Percentiles rank a stretch among this genome's conserved stretches.
phyloP scores from a whole-genome alignment of 306 rosid species.

The Sphenostylis stenocarpa region DNA sequence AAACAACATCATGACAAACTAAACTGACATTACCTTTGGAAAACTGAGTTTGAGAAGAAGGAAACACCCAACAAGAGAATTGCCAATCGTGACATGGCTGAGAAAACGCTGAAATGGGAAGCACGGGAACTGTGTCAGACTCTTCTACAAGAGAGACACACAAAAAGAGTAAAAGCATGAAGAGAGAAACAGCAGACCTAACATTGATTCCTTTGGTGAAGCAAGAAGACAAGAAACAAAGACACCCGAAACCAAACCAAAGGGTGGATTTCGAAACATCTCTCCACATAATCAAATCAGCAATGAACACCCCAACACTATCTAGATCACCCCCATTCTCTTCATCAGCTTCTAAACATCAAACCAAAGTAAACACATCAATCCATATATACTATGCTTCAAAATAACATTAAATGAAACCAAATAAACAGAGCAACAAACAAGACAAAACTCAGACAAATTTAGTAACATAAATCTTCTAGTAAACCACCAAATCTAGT shows the following conservation, averaged over 20 bases:
- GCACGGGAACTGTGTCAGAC: conserved; percentile 8
- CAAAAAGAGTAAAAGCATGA: not conserved
- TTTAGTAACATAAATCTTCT: not conserved
- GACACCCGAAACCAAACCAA: conserved; percentile 85
- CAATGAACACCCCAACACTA: conserved; percentile 51
- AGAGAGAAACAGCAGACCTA: conserved; percentile 49
- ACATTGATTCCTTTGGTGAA: conserved; percentile 63
- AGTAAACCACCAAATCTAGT: not conserved
- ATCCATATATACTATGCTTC: not conserved
- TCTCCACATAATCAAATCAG: conserved; percentile 79
- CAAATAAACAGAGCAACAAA: not conserved
- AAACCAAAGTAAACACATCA: conserved; percentile 11
- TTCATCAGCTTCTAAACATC: conserved; percentile 50
- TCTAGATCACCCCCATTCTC: conserved; percentile 55
- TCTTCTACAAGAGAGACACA: not conserved
- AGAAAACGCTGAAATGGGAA: conserved; percentile 61
- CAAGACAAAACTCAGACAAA: not conserved
- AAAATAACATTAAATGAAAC: not conserved
- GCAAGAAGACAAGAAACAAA: conserved; percentile 80
- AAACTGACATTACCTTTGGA: conserved; percentile 54
- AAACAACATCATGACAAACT: not conserved
- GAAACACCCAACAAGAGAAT: conserved; percentile 64
- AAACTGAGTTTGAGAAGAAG: conserved; percentile 70
- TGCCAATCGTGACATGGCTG: conserved; percentile 63
- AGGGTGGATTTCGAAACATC: conserved; percentile 71